These are phyloP conservation scores for Scheffersomyces amazonensis DNA, from an alignment of 805 yeast species.

Conservation along the genomic window DNA sequence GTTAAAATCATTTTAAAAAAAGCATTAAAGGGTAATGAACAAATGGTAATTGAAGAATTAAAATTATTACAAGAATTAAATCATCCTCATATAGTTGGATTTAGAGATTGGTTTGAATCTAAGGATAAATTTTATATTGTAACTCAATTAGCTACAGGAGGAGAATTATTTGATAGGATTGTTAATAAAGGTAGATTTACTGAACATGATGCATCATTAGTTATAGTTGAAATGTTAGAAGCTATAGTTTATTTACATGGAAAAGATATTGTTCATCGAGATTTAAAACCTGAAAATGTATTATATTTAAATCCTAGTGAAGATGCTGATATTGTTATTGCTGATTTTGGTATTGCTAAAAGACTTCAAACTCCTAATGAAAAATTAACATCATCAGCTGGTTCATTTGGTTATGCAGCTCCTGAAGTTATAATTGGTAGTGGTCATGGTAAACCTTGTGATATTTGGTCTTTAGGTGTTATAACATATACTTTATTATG, in stretches of 20 bases:
- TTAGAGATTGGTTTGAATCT: constrained; percentile 91
- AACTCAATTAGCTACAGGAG: constrained; percentile 94
- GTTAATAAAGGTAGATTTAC: constrained; percentile 79
- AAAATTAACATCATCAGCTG: constrained; percentile 70
- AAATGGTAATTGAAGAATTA: constrained; percentile 77
- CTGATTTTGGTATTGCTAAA: constrained; percentile 96
- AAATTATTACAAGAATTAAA: constrained; percentile 60
- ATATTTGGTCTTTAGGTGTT: constrained; percentile 93
- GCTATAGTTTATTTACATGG: constrained; percentile 80
- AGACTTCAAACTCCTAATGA: constrained; percentile 59
- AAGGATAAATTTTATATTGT: constrained; percentile 90
- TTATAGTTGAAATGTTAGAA: constrained; percentile 68
- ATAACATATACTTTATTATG: constrained; percentile 85
- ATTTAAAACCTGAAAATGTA: constrained; percentile 91
- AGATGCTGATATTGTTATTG: constrained; percentile 75
- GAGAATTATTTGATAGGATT: constrained; percentile 89
- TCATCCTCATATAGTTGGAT: constrained; percentile 87
- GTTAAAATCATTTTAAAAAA: constrained; percentile 85
- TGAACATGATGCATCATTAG: constrained; percentile 79
- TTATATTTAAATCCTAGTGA: constrained; percentile 57
- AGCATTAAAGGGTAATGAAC: constrained; percentile 75
- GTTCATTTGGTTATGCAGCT: constrained; percentile 95
- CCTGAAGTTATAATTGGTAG: constrained; percentile 82
- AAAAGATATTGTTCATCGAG: constrained; percentile 84
- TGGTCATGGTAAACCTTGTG: constrained; percentile 96